phyloP scores from a whole-genome alignment of 345 rosid species.

The Lepidium didymum region DNA sequence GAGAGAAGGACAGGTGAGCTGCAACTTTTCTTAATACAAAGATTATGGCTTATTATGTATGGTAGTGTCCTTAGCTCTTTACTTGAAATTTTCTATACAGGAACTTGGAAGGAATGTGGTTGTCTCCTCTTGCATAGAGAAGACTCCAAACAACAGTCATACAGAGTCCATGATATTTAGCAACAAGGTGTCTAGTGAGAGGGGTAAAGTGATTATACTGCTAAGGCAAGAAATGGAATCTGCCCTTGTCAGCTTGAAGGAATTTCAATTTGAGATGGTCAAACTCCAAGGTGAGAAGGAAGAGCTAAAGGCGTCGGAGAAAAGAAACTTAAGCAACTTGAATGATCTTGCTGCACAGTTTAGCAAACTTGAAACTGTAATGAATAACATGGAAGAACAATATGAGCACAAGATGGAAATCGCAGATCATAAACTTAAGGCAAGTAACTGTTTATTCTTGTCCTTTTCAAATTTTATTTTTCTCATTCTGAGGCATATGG shows the following conservation, averaged over 20 bases:
- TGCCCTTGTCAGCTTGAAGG: slow-evolving; percentile 67
- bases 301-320: slow-evolving; percentile 46
- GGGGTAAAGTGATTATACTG: slow-evolving; percentile 53
- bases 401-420: slow-evolving; percentile 37
- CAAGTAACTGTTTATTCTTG: slow-evolving; percentile 9
- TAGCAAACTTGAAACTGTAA: slow-evolving; percentile 42
- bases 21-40: slow-evolving; percentile 16
- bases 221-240: slow-evolving; percentile 70
- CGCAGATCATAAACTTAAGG: slow-evolving; percentile 42
- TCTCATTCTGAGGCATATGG: background rate
- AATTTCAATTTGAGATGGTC: slow-evolving; percentile 61
- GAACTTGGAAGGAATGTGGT: slow-evolving; percentile 25
- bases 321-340: slow-evolving; percentile 44
- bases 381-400: slow-evolving; percentile 45
- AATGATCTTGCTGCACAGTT: slow-evolving; percentile 40
- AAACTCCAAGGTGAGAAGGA: slow-evolving; percentile 55
- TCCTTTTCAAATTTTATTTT: background rate
- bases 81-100: background rate
- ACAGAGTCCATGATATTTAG: slow-evolving; percentile 17
- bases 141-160: slow-evolving; percentile 23
- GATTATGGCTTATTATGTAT: slow-evolving; percentile 1
- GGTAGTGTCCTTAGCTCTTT: background rate
- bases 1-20: slow-evolving; percentile 53
- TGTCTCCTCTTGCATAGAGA: slow-evolving; percentile 30
- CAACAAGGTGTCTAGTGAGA: slow-evolving; percentile 28